phyloP scores from a whole-genome alignment of 2,329 filamentous ascomycete genomes.

The Stachybotrys chlorohalonatus region DNA sequence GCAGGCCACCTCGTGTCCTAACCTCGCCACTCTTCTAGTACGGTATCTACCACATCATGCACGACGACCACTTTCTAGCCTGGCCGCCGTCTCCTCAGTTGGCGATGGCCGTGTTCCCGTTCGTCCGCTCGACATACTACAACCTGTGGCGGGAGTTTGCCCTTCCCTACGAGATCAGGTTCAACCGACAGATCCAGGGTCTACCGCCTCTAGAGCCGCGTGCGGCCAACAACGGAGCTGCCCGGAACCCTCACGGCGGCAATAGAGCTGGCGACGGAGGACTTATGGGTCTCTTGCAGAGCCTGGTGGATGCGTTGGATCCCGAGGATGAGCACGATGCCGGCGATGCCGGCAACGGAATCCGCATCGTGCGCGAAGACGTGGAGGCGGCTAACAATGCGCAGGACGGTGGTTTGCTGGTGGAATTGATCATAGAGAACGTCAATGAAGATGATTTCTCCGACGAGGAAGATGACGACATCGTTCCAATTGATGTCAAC shows the following conservation, averaged over 20 bases:
- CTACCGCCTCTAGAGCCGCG: slow-evolving; percentile 20
- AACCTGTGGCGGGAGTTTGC: slow-evolving; percentile 37
- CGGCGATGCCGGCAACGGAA: slow-evolving; percentile 7
- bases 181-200: slow-evolving; percentile 37
- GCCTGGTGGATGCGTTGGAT: slow-evolving; percentile 25
- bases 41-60: slow-evolving; percentile 33
- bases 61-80: slow-evolving; percentile 32
- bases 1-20: neutral
- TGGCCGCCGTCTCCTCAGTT: slow-evolving; percentile 48
- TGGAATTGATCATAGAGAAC: slow-evolving; percentile 25
- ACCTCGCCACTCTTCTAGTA: slow-evolving; percentile 25
- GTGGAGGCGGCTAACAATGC: slow-evolving; percentile 10
- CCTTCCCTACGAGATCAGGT: slow-evolving; percentile 34
- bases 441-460: slow-evolving; percentile 9
- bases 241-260: slow-evolving; percentile 7
- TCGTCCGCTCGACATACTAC: slow-evolving; percentile 34
- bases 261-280: slow-evolving; percentile 18
- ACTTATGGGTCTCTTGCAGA: slow-evolving; percentile 25
- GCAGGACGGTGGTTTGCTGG: slow-evolving; percentile 17
- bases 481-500: neutral
- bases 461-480: slow-evolving; percentile 27
- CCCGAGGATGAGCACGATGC: slow-evolving; percentile 20
- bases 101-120: slow-evolving; percentile 40
- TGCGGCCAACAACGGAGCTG: slow-evolving; percentile 6
- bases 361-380: slow-evolving; percentile 8